Conservation (phyloP, 2,329 filamentous ascomycete species). For the Hypomyces perniciosus region DNA sequence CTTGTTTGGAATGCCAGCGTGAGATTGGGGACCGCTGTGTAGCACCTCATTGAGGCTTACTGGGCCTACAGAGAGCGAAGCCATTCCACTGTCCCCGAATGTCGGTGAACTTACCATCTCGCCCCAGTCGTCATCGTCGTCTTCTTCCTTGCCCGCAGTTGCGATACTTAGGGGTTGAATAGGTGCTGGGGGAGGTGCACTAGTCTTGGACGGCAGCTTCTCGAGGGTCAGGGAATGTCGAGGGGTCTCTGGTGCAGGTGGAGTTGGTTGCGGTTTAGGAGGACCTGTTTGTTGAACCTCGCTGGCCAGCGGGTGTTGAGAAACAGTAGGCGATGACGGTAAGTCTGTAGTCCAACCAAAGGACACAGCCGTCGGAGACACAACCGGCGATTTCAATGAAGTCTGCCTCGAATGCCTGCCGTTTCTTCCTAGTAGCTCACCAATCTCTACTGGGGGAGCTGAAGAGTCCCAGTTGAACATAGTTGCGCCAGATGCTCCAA, state of each 20-base stretch:
- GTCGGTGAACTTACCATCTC: constrained; percentile 45
- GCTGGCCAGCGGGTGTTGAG: constrained; percentile 4
- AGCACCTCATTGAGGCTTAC: background rate
- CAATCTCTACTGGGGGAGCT: constrained; percentile 44
- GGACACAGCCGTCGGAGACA: constrained; percentile 22
- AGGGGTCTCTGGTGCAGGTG: background rate
- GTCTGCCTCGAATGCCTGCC: constrained; percentile 18
- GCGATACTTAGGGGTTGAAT: constrained; percentile 2
- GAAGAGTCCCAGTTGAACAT: constrained; percentile 58
- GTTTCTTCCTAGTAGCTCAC: constrained; percentile 27
- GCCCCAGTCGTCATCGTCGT: constrained; percentile 54
- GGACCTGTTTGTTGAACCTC: background rate
- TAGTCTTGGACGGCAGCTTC: background rate
- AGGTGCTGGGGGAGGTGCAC: background rate
- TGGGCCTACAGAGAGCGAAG: background rate
- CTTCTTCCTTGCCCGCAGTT: constrained; percentile 26
- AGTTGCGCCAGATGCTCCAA: constrained; percentile 36
- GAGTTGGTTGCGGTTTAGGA: background rate
- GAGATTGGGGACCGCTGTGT: too few species aligned
- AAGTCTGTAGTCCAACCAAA: constrained; percentile 22
- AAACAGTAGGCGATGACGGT: constrained; percentile 11
- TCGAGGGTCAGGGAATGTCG: constrained; percentile 1
- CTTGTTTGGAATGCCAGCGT: background rate
- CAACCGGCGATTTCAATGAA: constrained; percentile 18
- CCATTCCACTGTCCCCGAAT: background rate